A percentile compares a stretch with the other conserved stretches of the same genome.
phyloP scores from a whole-genome alignment of 2,329 filamentous ascomycete species.

The Penicillium sp. region DNA sequence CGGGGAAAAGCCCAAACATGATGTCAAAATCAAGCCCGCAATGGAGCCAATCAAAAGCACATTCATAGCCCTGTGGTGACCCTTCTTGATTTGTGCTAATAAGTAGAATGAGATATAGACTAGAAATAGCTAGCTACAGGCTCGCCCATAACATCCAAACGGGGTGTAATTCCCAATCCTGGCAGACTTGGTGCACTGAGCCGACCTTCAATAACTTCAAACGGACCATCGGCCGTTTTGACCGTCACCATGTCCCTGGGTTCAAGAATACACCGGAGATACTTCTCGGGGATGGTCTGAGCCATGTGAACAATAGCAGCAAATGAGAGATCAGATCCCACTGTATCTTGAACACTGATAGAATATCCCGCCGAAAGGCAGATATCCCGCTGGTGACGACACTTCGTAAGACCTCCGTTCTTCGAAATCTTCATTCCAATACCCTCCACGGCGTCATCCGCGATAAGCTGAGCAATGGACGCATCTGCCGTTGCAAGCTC shows the following conservation, averaged over 20 bases:
- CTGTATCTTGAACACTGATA: conserved; percentile 25
- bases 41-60: too few species aligned
- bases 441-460: conserved; percentile 28
- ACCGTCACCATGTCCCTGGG: neutral
- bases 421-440: conserved; percentile 29
- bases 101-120: too few species aligned
- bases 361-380: conserved; percentile 24
- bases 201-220: neutral
- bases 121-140: neutral
- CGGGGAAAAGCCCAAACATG: too few species aligned
- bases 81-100: too few species aligned
- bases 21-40: too few species aligned
- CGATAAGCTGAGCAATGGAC: conserved; percentile 20
- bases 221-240: neutral
- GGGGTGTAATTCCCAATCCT: neutral
- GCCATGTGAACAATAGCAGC: conserved; percentile 26
- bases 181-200: neutral
- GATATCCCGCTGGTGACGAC: conserved; percentile 25
- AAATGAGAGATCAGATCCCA: conserved; percentile 29
- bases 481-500: conserved; percentile 21
- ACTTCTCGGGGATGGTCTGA: conserved; percentile 19
- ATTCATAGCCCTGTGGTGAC: too few species aligned
- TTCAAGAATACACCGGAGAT: neutral
- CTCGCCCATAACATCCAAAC: neutral
- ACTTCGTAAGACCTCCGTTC: conserved; percentile 15